phyloP scores from a whole-genome alignment of 345 rosid species.

The Gossypium arboreum region DNA sequence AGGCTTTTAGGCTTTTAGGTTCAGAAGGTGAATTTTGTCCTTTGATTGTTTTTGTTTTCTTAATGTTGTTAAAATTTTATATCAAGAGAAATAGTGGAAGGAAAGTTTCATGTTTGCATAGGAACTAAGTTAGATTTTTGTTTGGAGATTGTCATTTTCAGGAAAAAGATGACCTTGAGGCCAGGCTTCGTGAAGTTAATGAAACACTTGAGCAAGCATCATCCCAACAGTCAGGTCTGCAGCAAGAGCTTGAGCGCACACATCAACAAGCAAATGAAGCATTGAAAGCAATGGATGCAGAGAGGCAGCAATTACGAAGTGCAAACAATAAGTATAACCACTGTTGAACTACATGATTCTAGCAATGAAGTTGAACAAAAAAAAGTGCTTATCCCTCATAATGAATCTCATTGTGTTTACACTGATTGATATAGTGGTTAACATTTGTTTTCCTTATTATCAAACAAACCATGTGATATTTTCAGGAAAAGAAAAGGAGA shows the following conservation, averaged over 20 bases:
- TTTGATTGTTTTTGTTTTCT: constrained; percentile 4
- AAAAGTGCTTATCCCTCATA: not conserved
- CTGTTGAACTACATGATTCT: not conserved
- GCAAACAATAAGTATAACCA: constrained; percentile 79
- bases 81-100: not conserved
- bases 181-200: constrained; percentile 50
- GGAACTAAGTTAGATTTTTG: constrained; percentile 16
- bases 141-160: constrained; percentile 41
- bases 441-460: constrained; percentile 8
- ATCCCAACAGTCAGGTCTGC: constrained; percentile 67
- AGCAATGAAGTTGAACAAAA: not conserved
- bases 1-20: constrained; percentile 26
- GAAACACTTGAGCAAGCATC: constrained; percentile 69
- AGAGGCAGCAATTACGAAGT: constrained; percentile 94
- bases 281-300: constrained; percentile 91
- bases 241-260: constrained; percentile 86
- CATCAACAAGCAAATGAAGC: constrained; percentile 98
- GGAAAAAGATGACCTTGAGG: constrained; percentile 94
- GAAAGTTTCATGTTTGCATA: constrained; percentile 9
- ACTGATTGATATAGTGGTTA: not conserved
- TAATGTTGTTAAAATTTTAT: not conserved
- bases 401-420: not conserved
- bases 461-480: constrained; percentile 15
- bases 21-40: constrained; percentile 69
- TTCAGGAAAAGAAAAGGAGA: constrained; percentile 89